Evolutionary conservation across 495 filamentous ascomycete species (phyloP), one percentile per base, ranked within the genome.

Genomic region (Penicillium pancosmium): DNA sequence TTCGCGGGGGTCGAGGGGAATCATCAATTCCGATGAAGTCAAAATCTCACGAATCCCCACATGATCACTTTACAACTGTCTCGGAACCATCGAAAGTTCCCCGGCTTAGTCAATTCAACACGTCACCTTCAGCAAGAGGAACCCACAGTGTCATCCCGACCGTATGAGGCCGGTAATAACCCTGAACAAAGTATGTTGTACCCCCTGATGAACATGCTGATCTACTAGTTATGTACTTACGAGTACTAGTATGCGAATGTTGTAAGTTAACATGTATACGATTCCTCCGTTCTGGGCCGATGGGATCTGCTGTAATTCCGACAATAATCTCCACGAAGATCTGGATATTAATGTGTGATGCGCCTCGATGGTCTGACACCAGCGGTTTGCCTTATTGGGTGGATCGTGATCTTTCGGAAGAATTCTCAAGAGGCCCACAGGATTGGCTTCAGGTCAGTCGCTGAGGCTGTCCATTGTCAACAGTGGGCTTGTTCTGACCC

Each of bases 341-440:
- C 44, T 48, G 44, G 4, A 51, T n/a, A 10, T 51, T 48, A 59
- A 36, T 47, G 34, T 31, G 41, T 11, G 43, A 46, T 46, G 15
- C 16, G 43, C 43, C 43, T 61, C 36, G 49, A 54, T 7, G n/a
- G 52, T 33, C 34, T 67, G 61, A 61, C 60, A 61, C 49, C 41
- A 40, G 35, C 31, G 27, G 21, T 49, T n/a, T 36, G 55, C 52
- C 49, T 16, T 41, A 68, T 65, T 53, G 53, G 50, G 53, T 67
- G 56, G 65, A 56, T 59, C 57, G 27, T 57, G 62, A 56, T 60
- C 53, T 46, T 62, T 65, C 56, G 62, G 56, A 59, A 59, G 35
- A 50, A 56, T 55, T 19, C 25, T 18, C 27, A 53, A 43, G 62
- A 31, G 27, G 50, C 57, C 65, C 59, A 65, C 59, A 23, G 12